Conservation (phyloP, 805 yeast species). For the Suhomyces emberorum region DNA sequence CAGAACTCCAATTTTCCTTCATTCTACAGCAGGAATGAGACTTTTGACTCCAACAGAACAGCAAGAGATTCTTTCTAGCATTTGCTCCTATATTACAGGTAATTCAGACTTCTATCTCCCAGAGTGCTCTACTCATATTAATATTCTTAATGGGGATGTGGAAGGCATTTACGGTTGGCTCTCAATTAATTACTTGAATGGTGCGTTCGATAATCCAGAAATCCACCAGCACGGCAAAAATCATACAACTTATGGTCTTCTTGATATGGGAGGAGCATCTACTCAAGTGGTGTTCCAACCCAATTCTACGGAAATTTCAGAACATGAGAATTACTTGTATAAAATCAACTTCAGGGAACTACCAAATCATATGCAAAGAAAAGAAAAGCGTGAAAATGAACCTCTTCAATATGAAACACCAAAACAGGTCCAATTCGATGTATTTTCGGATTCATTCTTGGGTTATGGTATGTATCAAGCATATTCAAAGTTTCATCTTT, state of each 20-base stretch:
- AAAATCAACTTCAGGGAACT: slow-evolving; percentile 40
- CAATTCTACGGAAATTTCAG: slow-evolving; percentile 39
- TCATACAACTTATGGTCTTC: slow-evolving; percentile 51
- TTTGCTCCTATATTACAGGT: slow-evolving; percentile 48
- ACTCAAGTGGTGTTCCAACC: slow-evolving; percentile 67
- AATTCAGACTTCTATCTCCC: slow-evolving; percentile 55
- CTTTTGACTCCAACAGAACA: slow-evolving; percentile 52
- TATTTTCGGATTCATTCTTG: slow-evolving; percentile 54
- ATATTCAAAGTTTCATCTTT: slow-evolving; percentile 42
- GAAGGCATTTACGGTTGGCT: slow-evolving; percentile 72
- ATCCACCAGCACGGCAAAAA: slow-evolving; percentile 41
- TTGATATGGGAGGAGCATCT: slow-evolving; percentile 65
- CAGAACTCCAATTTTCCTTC: slow-evolving; percentile 65
- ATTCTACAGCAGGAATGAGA: slow-evolving; percentile 71
- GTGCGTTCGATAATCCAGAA: slow-evolving; percentile 38
- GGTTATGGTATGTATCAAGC: slow-evolving; percentile 64
- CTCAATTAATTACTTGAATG: slow-evolving; percentile 54
- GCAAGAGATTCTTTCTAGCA: slow-evolving; percentile 39
- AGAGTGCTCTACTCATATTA: slow-evolving; percentile 58
- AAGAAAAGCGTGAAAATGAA: neutral
- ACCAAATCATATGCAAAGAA: slow-evolving; percentile 12
- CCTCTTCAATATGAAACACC: slow-evolving; percentile 18
- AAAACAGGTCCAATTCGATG: slow-evolving; percentile 29
- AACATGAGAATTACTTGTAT: slow-evolving; percentile 46
- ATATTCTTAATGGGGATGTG: slow-evolving; percentile 58